A percentile compares a stretch with the other conserved stretches of the same genome.
These are phyloP conservation scores for Trichoderma koningii DNA, from an alignment of 2,329 filamentous ascomycete species.

Conservation along the genomic window DNA sequence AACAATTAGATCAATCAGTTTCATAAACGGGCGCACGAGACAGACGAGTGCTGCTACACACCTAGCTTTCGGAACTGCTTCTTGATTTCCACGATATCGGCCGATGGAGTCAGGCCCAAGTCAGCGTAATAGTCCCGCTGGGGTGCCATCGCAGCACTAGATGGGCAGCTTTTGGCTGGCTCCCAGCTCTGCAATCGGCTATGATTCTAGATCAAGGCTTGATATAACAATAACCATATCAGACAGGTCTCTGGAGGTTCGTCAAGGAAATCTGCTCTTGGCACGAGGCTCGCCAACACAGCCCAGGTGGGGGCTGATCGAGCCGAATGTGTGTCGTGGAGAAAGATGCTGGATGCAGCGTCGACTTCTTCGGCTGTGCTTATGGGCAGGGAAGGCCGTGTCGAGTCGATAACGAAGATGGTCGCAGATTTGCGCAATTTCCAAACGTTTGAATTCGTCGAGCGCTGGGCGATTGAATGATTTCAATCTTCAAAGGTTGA, in stretches of 20 bases:
- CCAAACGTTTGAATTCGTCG: neutral
- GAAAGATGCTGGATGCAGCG: neutral
- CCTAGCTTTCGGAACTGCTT: conserved; percentile 84
- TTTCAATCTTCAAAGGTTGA: neutral
- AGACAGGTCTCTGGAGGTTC: neutral
- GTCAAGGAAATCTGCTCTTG: neutral
- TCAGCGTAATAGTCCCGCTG: conserved; percentile 83
- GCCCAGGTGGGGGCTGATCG: neutral
- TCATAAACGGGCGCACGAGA: conserved; percentile 33
- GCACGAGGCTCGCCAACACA: neutral
- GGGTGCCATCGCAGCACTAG: conserved; percentile 38
- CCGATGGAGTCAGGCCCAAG: conserved; percentile 68
- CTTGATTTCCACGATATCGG: conserved; percentile 75
- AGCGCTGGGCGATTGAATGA: neutral
- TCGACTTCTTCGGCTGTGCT: neutral
- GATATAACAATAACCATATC: conserved; percentile 29
- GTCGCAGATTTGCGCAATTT: neutral
- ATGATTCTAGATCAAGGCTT: conserved; percentile 2
- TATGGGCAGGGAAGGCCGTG: neutral
- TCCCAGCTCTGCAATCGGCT: conserved; percentile 1
- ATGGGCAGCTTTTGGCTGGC: conserved; percentile 1
- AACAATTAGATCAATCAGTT: neutral
- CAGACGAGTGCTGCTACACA: conserved; percentile 41
- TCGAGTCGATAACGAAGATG: neutral
- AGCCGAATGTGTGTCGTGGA: neutral